Conservation (phyloP, 2,329 filamentous ascomycete genomes). For the Colletotrichum sp. region DNA sequence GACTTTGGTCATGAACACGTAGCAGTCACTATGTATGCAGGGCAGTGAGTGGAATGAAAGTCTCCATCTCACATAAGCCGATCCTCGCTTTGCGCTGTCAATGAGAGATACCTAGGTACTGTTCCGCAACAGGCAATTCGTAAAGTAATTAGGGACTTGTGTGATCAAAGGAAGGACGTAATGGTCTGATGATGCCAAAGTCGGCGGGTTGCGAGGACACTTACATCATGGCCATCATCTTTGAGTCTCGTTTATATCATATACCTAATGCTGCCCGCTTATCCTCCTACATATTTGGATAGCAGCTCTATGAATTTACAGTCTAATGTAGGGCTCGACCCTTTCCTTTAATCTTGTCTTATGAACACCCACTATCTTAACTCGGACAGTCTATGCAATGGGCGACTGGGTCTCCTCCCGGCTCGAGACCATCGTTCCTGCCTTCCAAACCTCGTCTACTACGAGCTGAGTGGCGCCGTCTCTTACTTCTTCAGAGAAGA, state of each 20-base stretch:
- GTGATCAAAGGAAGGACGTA: background rate
- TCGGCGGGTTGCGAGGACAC: background rate
- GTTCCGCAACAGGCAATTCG: background rate
- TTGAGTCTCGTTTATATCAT: background rate
- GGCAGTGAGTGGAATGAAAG: background rate
- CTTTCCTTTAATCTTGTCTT: background rate
- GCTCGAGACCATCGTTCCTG: conserved; percentile 60
- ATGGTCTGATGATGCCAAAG: background rate
- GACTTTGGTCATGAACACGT: background rate
- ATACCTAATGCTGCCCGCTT: background rate
- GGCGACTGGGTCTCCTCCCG: conserved; percentile 20
- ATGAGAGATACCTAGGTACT: background rate
- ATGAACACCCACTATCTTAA: background rate
- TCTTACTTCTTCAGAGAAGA: conserved; percentile 62
- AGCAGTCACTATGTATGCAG: background rate
- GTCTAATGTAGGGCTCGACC: background rate
- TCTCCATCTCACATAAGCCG: background rate
- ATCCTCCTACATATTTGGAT: accelerated
- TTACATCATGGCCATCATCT: background rate
- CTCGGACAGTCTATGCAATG: background rate
- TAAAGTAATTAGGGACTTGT: background rate
- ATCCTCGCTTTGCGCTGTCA: accelerated
- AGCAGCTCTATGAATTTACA: background rate
- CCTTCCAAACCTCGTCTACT: conserved; percentile 84
- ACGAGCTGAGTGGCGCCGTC: conserved; percentile 56